These are phyloP conservation scores for Knoxdaviesia capensis DNA, from an alignment of 2,329 filamentous ascomycete species.

Conservation along the genomic window DNA sequence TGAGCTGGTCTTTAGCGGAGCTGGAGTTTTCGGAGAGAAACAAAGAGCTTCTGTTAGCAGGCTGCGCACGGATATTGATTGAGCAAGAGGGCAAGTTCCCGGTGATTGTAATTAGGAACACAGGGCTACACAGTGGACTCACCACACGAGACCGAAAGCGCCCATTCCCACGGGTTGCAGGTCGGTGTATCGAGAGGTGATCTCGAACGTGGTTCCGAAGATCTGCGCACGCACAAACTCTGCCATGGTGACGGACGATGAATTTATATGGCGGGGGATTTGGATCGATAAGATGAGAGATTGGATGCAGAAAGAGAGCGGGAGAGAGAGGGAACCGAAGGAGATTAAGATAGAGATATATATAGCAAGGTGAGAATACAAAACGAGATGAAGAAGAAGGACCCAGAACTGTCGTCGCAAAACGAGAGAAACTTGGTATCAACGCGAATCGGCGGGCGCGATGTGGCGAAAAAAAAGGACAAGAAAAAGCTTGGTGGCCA, in stretches of 20 bases:
- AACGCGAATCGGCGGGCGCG: conserved; percentile 2
- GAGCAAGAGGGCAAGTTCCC: not conserved
- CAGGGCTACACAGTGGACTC: conserved; percentile 13
- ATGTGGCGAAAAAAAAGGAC: not conserved
- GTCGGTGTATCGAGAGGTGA: conserved; percentile 87
- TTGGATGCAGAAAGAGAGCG: not conserved
- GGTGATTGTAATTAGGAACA: not conserved
- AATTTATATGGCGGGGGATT: conserved; percentile 2
- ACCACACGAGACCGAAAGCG: conserved; percentile 96
- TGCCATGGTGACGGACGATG: conserved; percentile 49
- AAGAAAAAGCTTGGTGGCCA: not conserved
- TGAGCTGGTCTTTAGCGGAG: conserved; percentile 95
- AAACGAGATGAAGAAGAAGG: conserved; percentile 1
- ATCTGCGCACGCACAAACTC: conserved; percentile 99
- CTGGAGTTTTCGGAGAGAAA: conserved; percentile 22
- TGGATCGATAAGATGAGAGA: not conserved
- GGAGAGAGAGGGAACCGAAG: not conserved
- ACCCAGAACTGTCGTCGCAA: not conserved
- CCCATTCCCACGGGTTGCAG: conserved; percentile 98
- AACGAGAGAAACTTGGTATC: not conserved
- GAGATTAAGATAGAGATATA: not conserved
- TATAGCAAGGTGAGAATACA: not conserved
- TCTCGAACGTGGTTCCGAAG: conserved; percentile 98
- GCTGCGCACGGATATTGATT: not conserved
- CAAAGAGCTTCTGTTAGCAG: not conserved